phyloP scores from a whole-genome alignment of 257 asterid species.

The Solanum acaule region DNA sequence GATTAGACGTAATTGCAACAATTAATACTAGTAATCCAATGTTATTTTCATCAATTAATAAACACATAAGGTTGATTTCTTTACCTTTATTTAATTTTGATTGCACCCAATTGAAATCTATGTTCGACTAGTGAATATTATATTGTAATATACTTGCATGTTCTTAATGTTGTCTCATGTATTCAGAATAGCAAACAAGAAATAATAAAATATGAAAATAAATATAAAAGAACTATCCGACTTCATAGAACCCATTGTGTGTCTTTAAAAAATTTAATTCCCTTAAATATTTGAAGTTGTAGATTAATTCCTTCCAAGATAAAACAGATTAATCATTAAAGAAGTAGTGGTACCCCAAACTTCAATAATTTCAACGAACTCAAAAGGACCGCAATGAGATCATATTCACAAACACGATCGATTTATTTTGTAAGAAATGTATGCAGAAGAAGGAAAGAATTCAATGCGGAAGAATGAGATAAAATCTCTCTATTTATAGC shows the following conservation, averaged over 20 bases:
- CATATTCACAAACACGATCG: neutral
- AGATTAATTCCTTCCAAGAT: neutral
- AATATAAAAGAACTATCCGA: too few species aligned
- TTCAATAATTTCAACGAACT: neutral
- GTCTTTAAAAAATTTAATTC: too few species aligned
- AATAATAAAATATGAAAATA: too few species aligned
- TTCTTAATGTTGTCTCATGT: too few species aligned
- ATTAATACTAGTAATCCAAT: neutral
- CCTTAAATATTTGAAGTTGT: too few species aligned
- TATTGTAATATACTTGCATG: too few species aligned
- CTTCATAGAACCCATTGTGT: accelerated
- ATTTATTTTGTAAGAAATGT: neutral
- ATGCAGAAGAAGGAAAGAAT: neutral
- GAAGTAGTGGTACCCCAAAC: too few species aligned
- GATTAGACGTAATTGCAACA: neutral
- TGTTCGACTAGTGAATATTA: neutral
- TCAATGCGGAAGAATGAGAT: neutral
- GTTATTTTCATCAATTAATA: neutral
- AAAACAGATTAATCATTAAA: too few species aligned
- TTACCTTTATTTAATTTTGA: neutral
- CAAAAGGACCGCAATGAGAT: neutral
- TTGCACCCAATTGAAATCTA: neutral
- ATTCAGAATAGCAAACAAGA: too few species aligned
- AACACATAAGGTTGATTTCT: neutral
- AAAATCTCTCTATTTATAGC: neutral